Conservation (phyloP, 805 yeast genomes). For the Cyberlindnera xylosilytica region DNA sequence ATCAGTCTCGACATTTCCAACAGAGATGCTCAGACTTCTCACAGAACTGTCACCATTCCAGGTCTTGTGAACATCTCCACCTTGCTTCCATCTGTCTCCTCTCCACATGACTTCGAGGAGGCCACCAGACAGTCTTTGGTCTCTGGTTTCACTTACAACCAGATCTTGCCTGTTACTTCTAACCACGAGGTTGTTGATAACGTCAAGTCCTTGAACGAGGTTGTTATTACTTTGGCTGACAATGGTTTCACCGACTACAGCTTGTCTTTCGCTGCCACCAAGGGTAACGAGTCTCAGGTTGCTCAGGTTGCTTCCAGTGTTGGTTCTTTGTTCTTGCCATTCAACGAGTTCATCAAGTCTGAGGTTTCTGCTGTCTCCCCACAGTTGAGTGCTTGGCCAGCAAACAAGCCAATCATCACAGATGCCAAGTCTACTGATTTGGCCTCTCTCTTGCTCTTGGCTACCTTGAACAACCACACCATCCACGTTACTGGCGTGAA, state of each 20-base stretch:
- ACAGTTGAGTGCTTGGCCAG: constrained; percentile 84
- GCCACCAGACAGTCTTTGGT: constrained; percentile 70
- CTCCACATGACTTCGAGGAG: constrained; percentile 54
- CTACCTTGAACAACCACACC: constrained; percentile 79
- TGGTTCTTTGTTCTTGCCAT: constrained; percentile 79
- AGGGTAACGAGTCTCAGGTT: constrained; percentile 58
- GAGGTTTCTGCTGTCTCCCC: constrained; percentile 77
- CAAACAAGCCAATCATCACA: constrained; percentile 77
- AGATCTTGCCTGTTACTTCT: constrained; percentile 70
- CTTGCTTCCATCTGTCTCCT: constrained; percentile 65
- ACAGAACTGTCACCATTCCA: constrained; percentile 75
- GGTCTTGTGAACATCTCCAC: constrained; percentile 84
- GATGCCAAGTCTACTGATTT: constrained; percentile 90
- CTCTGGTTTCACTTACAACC: constrained; percentile 85
- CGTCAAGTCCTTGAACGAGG: constrained; percentile 60
- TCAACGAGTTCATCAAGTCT: constrained; percentile 59
- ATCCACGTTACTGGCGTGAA: constrained; percentile 89
- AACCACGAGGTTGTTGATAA: constrained; percentile 65
- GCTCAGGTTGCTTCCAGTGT: constrained; percentile 62
- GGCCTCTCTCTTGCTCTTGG: constrained; percentile 88
- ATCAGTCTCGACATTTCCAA: constrained; percentile 61
- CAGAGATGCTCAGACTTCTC: constrained; percentile 89
- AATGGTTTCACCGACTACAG: constrained; percentile 80
- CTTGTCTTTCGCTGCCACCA: constrained; percentile 79
- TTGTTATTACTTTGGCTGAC: constrained; percentile 47